Percentiles rank a stretch among this genome's conserved stretches.
Evolutionary conservation across 2,329 filamentous ascomycete genomes (phyloP).

Genomic region (Aspergillus nomiae): DNA sequence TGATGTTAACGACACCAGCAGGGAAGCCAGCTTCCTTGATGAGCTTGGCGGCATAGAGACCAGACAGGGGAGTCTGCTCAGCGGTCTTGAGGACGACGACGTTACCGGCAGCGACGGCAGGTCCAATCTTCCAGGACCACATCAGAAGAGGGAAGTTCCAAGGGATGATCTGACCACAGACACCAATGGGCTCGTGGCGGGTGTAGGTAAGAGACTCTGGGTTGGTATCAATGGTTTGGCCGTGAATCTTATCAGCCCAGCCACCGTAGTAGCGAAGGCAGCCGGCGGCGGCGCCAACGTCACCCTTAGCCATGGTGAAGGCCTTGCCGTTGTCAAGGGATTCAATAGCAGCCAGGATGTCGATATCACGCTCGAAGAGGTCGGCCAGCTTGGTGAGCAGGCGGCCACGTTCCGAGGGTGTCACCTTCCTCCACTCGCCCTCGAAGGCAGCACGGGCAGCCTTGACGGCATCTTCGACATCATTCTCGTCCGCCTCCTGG

Average conservation of each 20-base stretch:
- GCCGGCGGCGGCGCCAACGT: slow-evolving; percentile 68
- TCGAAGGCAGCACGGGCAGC: slow-evolving; percentile 87
- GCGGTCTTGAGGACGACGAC: slow-evolving; percentile 13
- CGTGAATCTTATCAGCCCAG: slow-evolving; percentile 94
- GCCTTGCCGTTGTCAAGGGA: slow-evolving; percentile 63
- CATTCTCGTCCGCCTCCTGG: slow-evolving; percentile 81
- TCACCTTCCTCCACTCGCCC: slow-evolving; percentile 66
- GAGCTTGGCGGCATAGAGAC: slow-evolving; percentile 58
- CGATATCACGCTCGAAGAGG: slow-evolving; percentile 74
- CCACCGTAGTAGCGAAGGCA: slow-evolving; percentile 86
- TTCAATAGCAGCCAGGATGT: slow-evolving; percentile 78
- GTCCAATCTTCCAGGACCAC: slow-evolving; percentile 16
- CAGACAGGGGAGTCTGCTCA: slow-evolving; percentile 65
- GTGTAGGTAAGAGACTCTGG: slow-evolving; percentile 84
- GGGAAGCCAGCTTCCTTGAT: slow-evolving; percentile 64
- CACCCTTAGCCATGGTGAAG: slow-evolving; percentile 59
- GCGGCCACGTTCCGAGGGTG: slow-evolving; percentile 70
- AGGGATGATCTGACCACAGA: slow-evolving; percentile 86
- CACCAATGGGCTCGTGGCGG: slow-evolving; percentile 73
- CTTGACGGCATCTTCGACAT: slow-evolving; percentile 72
- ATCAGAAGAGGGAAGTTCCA: slow-evolving; percentile 76
- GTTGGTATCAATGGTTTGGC: slow-evolving; percentile 80
- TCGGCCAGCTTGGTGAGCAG: slow-evolving; percentile 76
- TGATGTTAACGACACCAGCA: slow-evolving; percentile 62
- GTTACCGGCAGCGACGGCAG: slow-evolving; percentile 12